Conservation (phyloP, 2,329 filamentous ascomycete genomes). For the Metarhizium humberi region DNA sequence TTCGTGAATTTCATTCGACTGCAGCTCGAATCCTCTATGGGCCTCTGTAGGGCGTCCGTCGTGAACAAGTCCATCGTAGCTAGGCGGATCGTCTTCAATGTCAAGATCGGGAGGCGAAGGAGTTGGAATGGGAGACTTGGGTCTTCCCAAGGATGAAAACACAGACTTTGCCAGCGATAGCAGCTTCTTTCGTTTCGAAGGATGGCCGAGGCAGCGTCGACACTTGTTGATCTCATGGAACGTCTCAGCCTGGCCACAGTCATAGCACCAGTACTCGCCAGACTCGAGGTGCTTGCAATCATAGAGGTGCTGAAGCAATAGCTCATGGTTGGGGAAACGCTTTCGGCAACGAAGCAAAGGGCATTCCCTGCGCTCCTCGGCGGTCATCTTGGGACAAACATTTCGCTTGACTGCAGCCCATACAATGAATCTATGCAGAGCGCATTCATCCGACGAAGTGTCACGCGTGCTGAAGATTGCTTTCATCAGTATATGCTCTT, state of each 20-base stretch:
- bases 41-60: slow-evolving; percentile 14
- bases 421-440: slow-evolving; percentile 44
- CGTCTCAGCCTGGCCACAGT: slow-evolving; percentile 41
- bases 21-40: slow-evolving; percentile 28
- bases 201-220: slow-evolving; percentile 38
- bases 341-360: slow-evolving; percentile 42
- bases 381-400: slow-evolving; percentile 35
- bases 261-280: slow-evolving; percentile 48
- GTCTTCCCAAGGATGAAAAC: slow-evolving; percentile 42
- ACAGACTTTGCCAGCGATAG: slow-evolving; percentile 44
- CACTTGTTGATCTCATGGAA: slow-evolving; percentile 40
- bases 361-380: slow-evolving; percentile 39
- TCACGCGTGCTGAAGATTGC: slow-evolving; percentile 29
- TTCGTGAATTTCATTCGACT: slow-evolving; percentile 41
- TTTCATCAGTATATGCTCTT: slow-evolving; percentile 9
- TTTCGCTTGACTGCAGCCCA: slow-evolving; percentile 49
- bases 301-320: slow-evolving; percentile 44
- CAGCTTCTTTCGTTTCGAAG: slow-evolving; percentile 42
- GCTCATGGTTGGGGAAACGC: slow-evolving; percentile 40
- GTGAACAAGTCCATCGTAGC: slow-evolving; percentile 32
- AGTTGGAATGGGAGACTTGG: slow-evolving; percentile 23
- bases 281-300: slow-evolving; percentile 36
- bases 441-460: slow-evolving; percentile 38
- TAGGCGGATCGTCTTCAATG: slow-evolving; percentile 31
- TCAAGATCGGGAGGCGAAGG: slow-evolving; percentile 15